Conservation (phyloP, 768 basidiomycete species). For the Dendrothele bispora region DNA sequence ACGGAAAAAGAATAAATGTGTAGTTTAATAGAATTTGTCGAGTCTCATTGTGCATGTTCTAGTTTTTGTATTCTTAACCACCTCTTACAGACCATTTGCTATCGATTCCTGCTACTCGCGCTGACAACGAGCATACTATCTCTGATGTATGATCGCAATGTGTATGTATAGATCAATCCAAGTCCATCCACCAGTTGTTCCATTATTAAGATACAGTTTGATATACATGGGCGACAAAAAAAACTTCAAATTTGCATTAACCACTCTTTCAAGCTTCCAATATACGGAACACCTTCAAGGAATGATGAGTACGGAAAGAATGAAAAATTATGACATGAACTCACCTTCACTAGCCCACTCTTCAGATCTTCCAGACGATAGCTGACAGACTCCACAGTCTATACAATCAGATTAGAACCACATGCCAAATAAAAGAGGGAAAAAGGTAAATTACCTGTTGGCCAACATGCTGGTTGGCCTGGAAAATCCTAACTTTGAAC, state of each 20-base stretch:
- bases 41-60: too few relatives aligned
- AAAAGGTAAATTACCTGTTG: slow-evolving; percentile 60
- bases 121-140: too few relatives aligned
- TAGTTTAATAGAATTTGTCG: too few relatives aligned
- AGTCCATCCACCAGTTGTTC: background rate
- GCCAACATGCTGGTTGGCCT: slow-evolving; percentile 85
- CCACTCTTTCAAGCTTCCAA: slow-evolving; percentile 32
- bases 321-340: slow-evolving; percentile 8
- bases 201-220: background rate
- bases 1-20: too few relatives aligned
- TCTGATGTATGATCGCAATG: too few relatives aligned
- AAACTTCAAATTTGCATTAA: background rate
- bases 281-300: slow-evolving; percentile 37
- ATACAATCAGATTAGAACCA: slow-evolving; percentile 3
- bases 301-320: background rate
- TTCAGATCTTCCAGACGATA: slow-evolving; percentile 90
- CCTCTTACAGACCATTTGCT: too few relatives aligned
- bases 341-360: slow-evolving; percentile 78
- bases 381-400: slow-evolving; percentile 74
- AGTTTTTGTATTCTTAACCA: too few relatives aligned
- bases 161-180: too few relatives aligned
- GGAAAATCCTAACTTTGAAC: slow-evolving; percentile 79
- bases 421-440: slow-evolving; percentile 3
- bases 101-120: too few relatives aligned
- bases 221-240: background rate